Evolutionary conservation across 192 early-diverging fungal genomes (phyloP).

Genomic region (Linnemannia elongata): DNA sequence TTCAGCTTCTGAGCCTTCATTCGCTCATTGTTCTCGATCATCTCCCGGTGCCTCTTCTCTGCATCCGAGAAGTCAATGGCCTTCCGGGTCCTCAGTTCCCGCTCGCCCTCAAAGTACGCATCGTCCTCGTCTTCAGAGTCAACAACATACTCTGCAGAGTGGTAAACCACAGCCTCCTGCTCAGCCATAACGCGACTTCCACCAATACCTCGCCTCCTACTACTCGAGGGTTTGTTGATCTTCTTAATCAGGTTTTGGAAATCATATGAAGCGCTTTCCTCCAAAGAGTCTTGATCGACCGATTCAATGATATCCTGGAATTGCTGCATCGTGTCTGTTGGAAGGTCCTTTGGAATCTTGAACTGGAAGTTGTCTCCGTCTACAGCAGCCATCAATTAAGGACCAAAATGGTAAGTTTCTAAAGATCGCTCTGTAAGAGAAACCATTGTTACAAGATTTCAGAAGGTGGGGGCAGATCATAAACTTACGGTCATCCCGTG

Average conservation of each 20-base stretch:
- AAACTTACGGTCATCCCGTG: constrained; percentile 43
- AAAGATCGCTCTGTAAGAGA: background rate
- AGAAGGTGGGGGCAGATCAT: background rate
- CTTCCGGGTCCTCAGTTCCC: constrained; percentile 8
- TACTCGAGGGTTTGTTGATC: constrained; percentile 16
- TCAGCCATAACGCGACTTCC: constrained; percentile 15
- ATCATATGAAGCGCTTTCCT: constrained; percentile 8
- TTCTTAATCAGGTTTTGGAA: constrained; percentile 32
- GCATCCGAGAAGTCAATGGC: constrained; percentile 11
- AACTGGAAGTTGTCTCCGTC: constrained; percentile 22
- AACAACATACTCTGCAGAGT: constrained; percentile 58
- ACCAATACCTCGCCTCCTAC: constrained; percentile 9
- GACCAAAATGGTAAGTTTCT: background rate
- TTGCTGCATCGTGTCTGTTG: constrained; percentile 54
- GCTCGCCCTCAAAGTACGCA: constrained; percentile 58
- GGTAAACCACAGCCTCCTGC: constrained; percentile 34
- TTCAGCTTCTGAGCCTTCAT: constrained; percentile 17
- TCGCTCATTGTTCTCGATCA: constrained; percentile 13
- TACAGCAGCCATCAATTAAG: constrained; percentile 5
- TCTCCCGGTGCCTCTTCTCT: constrained; percentile 27
- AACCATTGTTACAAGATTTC: background rate
- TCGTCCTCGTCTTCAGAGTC: constrained; percentile 69
- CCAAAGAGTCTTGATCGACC: constrained; percentile 31
- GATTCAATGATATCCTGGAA: constrained; percentile 55
- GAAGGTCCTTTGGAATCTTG: constrained; percentile 51